phyloP scores from a whole-genome alignment of 805 yeast genomes.

The Wickerhamiella kurtzmanii region DNA sequence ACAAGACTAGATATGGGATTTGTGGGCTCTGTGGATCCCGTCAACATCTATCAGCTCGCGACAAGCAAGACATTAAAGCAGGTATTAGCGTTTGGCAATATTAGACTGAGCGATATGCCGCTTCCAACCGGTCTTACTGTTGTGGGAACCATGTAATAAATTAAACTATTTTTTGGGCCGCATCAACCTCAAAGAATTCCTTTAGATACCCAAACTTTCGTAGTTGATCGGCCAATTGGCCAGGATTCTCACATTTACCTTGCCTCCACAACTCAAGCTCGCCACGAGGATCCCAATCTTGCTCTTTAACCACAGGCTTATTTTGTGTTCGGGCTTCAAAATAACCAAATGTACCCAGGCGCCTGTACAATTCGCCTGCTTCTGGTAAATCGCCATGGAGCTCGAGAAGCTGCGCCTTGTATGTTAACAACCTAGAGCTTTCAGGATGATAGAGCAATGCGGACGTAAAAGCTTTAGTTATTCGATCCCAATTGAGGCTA shows the following conservation, averaged over 20 bases:
- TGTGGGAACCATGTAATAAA: conserved; percentile 19
- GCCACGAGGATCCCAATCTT: background rate
- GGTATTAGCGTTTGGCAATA: conserved; percentile 63
- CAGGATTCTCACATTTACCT: conserved; percentile 2
- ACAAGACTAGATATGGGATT: conserved; percentile 67
- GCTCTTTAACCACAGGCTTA: background rate
- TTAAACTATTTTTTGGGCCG: background rate
- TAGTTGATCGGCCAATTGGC: background rate
- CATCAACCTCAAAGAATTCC: conserved; percentile 44
- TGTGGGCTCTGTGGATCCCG: conserved; percentile 62
- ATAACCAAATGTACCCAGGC: background rate
- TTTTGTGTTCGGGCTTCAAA: background rate
- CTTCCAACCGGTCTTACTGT: conserved; percentile 19
- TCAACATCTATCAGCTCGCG: conserved; percentile 43
- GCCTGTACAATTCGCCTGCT: conserved; percentile 5
- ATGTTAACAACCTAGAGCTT: background rate
- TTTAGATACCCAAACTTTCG: conserved; percentile 19
- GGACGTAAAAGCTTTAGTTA: background rate
- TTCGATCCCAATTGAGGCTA: background rate
- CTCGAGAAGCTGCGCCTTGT: conserved; percentile 5
- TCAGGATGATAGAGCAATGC: conserved; percentile 11
- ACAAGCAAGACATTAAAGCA: conserved; percentile 50
- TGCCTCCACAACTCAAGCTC: background rate
- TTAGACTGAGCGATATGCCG: conserved; percentile 22
- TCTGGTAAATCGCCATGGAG: conserved; percentile 6